Conservation (phyloP, 495 filamentous ascomycete genomes). For the Penicillium antarcticum region DNA sequence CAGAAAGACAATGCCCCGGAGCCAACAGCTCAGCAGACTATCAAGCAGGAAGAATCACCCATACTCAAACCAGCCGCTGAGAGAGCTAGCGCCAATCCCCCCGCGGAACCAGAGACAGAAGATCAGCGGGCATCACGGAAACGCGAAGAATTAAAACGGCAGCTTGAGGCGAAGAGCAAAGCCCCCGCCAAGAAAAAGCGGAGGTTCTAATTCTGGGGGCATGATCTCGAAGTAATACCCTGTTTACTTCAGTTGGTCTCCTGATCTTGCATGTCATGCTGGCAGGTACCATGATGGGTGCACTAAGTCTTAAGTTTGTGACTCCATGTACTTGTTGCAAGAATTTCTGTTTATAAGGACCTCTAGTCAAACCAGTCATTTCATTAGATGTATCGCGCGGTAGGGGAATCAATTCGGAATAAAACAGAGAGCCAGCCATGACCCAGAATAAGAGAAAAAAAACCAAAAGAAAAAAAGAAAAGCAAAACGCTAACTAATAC, state of each 20-base stretch:
- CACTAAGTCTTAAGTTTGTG: too few relatives aligned
- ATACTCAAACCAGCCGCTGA: constrained; percentile 7
- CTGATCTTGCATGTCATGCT: too few relatives aligned
- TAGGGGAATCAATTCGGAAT: constrained; percentile 6
- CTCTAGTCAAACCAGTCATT: background rate
- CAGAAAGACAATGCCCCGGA: background rate
- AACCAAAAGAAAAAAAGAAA: background rate
- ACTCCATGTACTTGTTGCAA: too few relatives aligned
- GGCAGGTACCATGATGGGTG: too few relatives aligned
- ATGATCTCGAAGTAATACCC: background rate
- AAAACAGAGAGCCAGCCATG: too few relatives aligned
- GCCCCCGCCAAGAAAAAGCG: constrained; percentile 66
- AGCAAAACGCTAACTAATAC: background rate
- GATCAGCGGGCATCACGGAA: constrained; percentile 60
- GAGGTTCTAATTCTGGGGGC: constrained; percentile 45
- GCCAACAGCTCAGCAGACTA: background rate
- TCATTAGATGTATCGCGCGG: constrained; percentile 5
- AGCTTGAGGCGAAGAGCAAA: constrained; percentile 62
- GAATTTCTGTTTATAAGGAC: too few relatives aligned
- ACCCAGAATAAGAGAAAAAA: background rate
- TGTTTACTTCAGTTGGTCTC: background rate
- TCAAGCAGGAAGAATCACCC: background rate
- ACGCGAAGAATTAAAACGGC: constrained; percentile 59
- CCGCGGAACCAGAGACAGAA: constrained; percentile 27
- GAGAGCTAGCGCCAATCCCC: background rate